Conservation (phyloP, 1,284 basidiomycete genomes). For the Austroboletus novae-zelandiae region DNA sequence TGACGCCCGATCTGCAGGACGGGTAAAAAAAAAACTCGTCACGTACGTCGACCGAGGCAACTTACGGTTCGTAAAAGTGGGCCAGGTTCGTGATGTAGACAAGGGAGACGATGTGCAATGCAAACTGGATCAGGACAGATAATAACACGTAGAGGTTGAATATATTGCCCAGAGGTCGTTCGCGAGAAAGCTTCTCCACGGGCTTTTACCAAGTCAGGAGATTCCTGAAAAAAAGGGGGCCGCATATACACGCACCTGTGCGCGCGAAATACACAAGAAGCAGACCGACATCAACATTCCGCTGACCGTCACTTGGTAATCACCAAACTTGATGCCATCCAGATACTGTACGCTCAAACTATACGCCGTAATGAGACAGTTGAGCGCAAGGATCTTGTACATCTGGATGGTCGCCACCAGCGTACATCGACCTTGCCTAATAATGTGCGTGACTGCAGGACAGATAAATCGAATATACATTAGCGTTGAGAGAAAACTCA, state of each 20-base stretch:
- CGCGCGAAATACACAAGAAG: slow-evolving; percentile 94
- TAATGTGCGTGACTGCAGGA: slow-evolving; percentile 82
- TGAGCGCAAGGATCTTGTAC: slow-evolving; percentile 97
- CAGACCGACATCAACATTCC: slow-evolving; percentile 97
- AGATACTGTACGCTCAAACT: slow-evolving; percentile 94
- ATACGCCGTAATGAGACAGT: slow-evolving; percentile 95
- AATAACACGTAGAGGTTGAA: slow-evolving; percentile 93
- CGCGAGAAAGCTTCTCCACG: slow-evolving; percentile 86
- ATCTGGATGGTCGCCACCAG: slow-evolving; percentile 96
- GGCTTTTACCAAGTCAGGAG: slow-evolving; percentile 48
- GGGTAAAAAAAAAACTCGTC: too few species aligned
- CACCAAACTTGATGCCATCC: slow-evolving; percentile 97
- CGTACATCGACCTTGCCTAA: slow-evolving; percentile 94
- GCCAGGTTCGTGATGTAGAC: slow-evolving; percentile 89
- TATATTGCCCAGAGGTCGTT: slow-evolving; percentile 90
- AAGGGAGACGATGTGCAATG: slow-evolving; percentile 84
- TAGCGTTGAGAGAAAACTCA: slow-evolving; percentile 40
- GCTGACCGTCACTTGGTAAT: slow-evolving; percentile 91
- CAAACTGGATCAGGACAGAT: slow-evolving; percentile 89
- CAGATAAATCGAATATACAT: slow-evolving; percentile 4
- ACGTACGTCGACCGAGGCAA: slow-evolving; percentile 9
- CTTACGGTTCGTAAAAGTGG: slow-evolving; percentile 76
- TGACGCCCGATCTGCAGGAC: slow-evolving; percentile 60
- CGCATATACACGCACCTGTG: slow-evolving; percentile 60
- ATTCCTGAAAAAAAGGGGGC: slow-evolving; percentile 2